Evolutionary conservation across 345 rosid species (phyloP).

Genomic region (Boechera divaricarpa): DNA sequence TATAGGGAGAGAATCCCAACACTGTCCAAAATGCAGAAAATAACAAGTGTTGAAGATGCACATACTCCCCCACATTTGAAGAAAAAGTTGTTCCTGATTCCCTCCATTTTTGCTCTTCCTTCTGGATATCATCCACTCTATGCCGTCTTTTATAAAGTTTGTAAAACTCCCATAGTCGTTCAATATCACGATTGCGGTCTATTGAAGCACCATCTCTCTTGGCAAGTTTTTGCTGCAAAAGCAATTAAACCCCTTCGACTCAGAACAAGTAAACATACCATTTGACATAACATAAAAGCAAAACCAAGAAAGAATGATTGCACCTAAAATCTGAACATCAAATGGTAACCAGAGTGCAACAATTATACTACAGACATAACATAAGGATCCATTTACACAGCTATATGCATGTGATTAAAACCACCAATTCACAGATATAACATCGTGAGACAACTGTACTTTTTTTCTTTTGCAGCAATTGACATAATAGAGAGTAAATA

Average conservation of each 20-base stretch:
- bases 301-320: constrained; percentile 2
- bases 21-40: constrained; percentile 27
- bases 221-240: constrained; percentile 95
- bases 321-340: neutral
- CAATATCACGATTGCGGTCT: constrained; percentile 84
- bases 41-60: constrained; percentile 26
- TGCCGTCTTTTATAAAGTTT: constrained; percentile 70
- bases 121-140: constrained; percentile 87
- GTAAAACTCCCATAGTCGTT: constrained; percentile 86
- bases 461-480: neutral
- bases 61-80: constrained; percentile 87
- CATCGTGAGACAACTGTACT: constrained; percentile 11
- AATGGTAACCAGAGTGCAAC: constrained; percentile 4
- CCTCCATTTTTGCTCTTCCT: constrained; percentile 74
- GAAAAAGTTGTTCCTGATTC: constrained; percentile 78
- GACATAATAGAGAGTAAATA: constrained; percentile 36
- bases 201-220: constrained; percentile 75
- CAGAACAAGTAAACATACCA: constrained; percentile 25
- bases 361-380: constrained; percentile 3
- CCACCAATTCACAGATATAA: constrained; percentile 18
- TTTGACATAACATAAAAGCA: constrained; percentile 22
- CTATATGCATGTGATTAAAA: constrained; percentile 7
- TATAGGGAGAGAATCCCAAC: constrained; percentile 7
- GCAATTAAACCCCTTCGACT: constrained; percentile 18
- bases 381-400: constrained; percentile 10